Percentiles rank a stretch among this genome's conserved stretches.
phyloP scores from a whole-genome alignment of 495 filamentous ascomycete genomes.

The Aspergillus bertholletiae region DNA sequence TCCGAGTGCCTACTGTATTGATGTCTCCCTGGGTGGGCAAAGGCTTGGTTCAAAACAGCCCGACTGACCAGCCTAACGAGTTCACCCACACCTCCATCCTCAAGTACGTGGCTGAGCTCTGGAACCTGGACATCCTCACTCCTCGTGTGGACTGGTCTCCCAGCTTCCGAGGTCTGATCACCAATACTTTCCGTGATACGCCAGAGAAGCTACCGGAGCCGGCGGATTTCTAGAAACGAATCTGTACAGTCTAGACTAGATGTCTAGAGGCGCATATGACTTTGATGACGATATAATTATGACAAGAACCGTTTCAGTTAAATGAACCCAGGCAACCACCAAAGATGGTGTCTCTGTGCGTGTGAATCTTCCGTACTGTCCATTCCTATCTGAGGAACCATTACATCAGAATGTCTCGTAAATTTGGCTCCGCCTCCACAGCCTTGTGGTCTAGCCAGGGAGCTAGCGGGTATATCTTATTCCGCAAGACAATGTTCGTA shows the following conservation, averaged over 20 bases:
- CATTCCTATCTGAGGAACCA: neutral
- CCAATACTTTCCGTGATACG: conserved; percentile 26
- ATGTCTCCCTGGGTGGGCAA: conserved; percentile 49
- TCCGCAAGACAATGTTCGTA: neutral
- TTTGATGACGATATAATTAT: too few relatives aligned
- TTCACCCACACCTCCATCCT: conserved; percentile 47
- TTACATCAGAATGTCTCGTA: neutral
- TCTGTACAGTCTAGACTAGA: neutral
- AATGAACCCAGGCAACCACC: neutral
- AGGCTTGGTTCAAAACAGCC: conserved; percentile 38
- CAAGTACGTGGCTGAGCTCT: conserved; percentile 39
- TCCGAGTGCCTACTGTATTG: conserved; percentile 47
- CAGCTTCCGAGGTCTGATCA: conserved; percentile 36
- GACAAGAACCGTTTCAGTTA: neutral
- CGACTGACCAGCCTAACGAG: conserved; percentile 24
- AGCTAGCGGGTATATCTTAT: neutral
- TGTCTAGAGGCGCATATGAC: neutral
- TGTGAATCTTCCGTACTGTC: neutral
- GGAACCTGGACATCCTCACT: conserved; percentile 39
- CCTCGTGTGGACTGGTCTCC: conserved; percentile 43
- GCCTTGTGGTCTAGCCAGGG: neutral
- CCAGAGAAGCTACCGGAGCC: conserved; percentile 24
- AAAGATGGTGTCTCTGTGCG: neutral
- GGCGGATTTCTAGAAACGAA: conserved; percentile 10
- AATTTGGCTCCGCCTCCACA: neutral